Conservation (phyloP, 2,329 filamentous ascomycete genomes). For the Massarina eburnea region DNA sequence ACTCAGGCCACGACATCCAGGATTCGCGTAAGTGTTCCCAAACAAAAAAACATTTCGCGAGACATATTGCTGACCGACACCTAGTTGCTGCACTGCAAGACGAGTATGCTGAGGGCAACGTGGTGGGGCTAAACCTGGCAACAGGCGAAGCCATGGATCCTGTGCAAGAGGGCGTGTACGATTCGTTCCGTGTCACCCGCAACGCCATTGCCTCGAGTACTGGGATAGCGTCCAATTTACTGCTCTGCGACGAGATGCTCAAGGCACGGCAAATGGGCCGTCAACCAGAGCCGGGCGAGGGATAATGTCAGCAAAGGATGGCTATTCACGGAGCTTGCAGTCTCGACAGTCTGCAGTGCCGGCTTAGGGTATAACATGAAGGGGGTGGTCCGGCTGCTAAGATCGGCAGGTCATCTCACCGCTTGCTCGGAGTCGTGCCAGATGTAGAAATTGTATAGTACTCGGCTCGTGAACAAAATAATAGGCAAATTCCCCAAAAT, state of each 20-base stretch:
- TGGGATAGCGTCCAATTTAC: slow-evolving; percentile 90
- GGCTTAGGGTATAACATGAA: no score
- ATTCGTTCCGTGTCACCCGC: slow-evolving; percentile 91
- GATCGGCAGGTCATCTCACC: slow-evolving; percentile 4
- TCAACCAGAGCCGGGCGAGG: slow-evolving; percentile 32
- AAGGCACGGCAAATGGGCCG: slow-evolving; percentile 90
- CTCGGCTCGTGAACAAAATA: slow-evolving; percentile 15
- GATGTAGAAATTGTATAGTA: slow-evolving; percentile 14
- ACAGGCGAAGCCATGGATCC: slow-evolving; percentile 96
- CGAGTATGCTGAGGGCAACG: slow-evolving; percentile 78
- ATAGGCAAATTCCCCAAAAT: slow-evolving; percentile 5
- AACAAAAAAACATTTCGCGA: no score
- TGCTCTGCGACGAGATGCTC: slow-evolving; percentile 94
- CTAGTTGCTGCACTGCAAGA: slow-evolving; percentile 86
- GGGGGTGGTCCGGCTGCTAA: no score
- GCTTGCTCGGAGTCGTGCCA: slow-evolving; percentile 1
- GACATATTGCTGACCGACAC: slow-evolving; percentile 14
- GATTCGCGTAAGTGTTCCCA: slow-evolving; percentile 71
- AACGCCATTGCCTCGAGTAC: slow-evolving; percentile 93
- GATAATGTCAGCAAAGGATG: slow-evolving; percentile 13
- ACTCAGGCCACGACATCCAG: slow-evolving; percentile 95
- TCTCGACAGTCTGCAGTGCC: no score
- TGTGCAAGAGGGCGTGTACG: slow-evolving; percentile 86
- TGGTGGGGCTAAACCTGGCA: slow-evolving; percentile 82
- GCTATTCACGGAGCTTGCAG: slow-evolving; percentile 2